Evolutionary conservation across 2,329 filamentous ascomycete genomes (phyloP).

Genomic region (Alternaria sp.): DNA sequence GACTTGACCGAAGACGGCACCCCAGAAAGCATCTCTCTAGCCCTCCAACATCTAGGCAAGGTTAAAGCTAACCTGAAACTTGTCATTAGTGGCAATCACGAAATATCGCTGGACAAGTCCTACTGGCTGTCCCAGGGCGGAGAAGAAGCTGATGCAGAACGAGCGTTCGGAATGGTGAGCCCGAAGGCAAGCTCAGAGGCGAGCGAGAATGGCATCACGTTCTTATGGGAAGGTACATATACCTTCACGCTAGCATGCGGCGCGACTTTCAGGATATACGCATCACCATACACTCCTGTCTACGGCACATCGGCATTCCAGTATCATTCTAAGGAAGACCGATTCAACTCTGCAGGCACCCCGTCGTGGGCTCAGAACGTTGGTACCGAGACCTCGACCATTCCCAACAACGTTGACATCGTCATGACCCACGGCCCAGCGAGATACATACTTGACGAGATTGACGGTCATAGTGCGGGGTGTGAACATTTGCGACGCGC

Average conservation of each 20-base stretch:
- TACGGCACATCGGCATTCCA: conserved; percentile 64
- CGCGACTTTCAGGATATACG: conserved; percentile 60
- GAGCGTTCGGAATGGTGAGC: conserved; percentile 38
- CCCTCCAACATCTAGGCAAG: conserved; percentile 56
- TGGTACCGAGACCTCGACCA: conserved; percentile 30
- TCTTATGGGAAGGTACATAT: conserved; percentile 62
- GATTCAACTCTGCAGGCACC: conserved; percentile 56
- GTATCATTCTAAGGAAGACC: conserved; percentile 59
- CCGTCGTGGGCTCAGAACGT: conserved; percentile 32
- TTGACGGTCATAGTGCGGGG: conserved; percentile 54
- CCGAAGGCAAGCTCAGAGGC: conserved; percentile 52
- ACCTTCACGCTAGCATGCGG: conserved; percentile 59
- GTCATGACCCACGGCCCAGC: conserved; percentile 70
- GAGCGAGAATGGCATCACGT: conserved; percentile 56
- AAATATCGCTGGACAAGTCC: conserved; percentile 63
- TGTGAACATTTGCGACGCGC: conserved; percentile 64
- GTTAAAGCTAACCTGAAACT: conserved; percentile 65
- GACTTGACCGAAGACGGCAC: conserved; percentile 64
- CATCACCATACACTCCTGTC: conserved; percentile 62
- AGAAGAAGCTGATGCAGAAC: conserved; percentile 10
- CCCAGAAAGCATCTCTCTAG: conserved; percentile 55
- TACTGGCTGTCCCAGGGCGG: conserved; percentile 46
- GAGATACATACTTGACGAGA: conserved; percentile 58
- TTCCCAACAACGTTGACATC: conserved; percentile 59
- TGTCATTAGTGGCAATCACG: conserved; percentile 70